These are phyloP conservation scores for Mycena kentingensis DNA, from an alignment of 768 basidiomycete species.

Conservation along the genomic window DNA sequence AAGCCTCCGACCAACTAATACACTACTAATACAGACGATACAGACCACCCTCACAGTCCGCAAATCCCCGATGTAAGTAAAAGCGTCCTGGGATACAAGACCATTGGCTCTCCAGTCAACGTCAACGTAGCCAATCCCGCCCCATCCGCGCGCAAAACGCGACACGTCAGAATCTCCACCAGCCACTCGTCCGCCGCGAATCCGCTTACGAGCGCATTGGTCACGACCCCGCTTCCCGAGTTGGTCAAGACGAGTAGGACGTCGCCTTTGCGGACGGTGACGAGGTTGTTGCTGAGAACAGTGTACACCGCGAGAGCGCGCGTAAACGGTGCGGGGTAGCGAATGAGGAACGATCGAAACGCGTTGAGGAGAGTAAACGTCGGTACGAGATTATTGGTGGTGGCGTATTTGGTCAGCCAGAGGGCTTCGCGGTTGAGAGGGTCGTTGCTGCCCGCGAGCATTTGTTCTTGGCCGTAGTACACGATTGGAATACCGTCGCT, in stretches of 20 bases:
- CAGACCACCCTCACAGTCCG: constrained; percentile 4
- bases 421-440: constrained; percentile 60
- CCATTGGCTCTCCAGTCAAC: constrained; percentile 42
- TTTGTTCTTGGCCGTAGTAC: constrained; percentile 63
- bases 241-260: constrained; percentile 39
- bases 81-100: constrained; percentile 24
- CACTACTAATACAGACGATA: too few relatives aligned
- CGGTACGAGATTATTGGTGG: constrained; percentile 41
- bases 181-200: constrained; percentile 39
- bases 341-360: constrained; percentile 41
- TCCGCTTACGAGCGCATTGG: not conserved
- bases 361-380: constrained; percentile 35
- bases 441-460: constrained; percentile 47
- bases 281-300: constrained; percentile 4
- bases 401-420: constrained; percentile 50
- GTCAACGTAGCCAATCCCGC: constrained; percentile 38
- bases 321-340: constrained; percentile 42
- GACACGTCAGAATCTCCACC: constrained; percentile 48
- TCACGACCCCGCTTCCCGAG: constrained; percentile 24
- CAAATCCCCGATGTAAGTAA: constrained; percentile 10
- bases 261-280: constrained; percentile 24
- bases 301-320: constrained; percentile 37
- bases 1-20: not conserved
- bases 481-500: constrained; percentile 62
- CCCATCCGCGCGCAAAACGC: constrained; percentile 31